Evolutionary conservation across 441 rosid species (phyloP), one percentile per base, ranked within the genome.

Genomic region (Pelargonium exstipulatum): DNA sequence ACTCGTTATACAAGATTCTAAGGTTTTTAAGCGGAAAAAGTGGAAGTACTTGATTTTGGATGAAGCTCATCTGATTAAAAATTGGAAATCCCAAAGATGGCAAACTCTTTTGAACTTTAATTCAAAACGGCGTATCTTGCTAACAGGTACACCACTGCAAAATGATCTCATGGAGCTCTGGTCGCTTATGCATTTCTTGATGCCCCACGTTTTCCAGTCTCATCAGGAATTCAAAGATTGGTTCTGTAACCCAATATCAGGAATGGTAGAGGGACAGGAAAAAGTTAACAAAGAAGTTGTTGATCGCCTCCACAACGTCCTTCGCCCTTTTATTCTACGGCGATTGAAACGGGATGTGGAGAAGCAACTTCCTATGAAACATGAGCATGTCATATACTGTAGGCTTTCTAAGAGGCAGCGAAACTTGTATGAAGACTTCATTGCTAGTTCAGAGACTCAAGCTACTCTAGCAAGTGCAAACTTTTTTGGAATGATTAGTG

Each of bases 61-160:
- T 82, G 99, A 96, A 87, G 99, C 99, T 73, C 99, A 96, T 88
- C 85, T 96, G 77, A 96, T 96, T 64, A 96, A 96, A 83, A 96
- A 96, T 79, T 96, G 99, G 99, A 93, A 96, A 83, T 96, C 99
- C 64, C 99, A 93, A 78, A 88, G 99, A 84, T 96, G 99, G 99
- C 99, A 96, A 81, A 96, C 99, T 64, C 96, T 96, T 73, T 75
- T 96, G 74, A 96, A 96, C 81, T 96, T 96, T 84, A 95, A 93
- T 81, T 96, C 99, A 66, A 96, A 93, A 78, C 87, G 99, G 53
- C 91, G 99, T 48, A 96, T 96, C 77, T 81, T 96, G 75, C 82
- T 96, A 76, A 96, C 98, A 62, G 99, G 99, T 73, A 96, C 99
- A 18, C 99, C 99, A 3, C 73, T 96, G 81, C 99, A 96, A 86